Evolutionary conservation across 495 filamentous ascomycete species (phyloP).

Genomic region (Hypoxylon fuscum): DNA sequence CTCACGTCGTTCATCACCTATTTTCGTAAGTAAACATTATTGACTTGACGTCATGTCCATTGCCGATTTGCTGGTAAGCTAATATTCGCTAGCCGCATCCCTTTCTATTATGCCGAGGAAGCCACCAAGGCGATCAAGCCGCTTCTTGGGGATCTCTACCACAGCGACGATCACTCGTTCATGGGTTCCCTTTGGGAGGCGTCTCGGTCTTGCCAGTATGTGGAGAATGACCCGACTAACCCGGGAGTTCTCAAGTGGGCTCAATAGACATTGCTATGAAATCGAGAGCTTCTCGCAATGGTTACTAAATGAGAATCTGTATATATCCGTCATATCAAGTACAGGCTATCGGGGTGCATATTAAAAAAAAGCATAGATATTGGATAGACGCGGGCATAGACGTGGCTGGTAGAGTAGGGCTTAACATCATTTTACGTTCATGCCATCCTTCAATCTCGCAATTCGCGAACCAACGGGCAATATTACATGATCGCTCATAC

Average conservation of each 20-base stretch:
- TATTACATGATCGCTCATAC: too few species aligned
- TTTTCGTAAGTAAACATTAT: constrained; percentile 52
- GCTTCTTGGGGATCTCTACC: constrained; percentile 67
- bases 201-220: constrained; percentile 32
- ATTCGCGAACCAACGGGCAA: background rate
- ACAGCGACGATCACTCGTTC: constrained; percentile 47
- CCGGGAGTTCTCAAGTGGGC: constrained; percentile 38
- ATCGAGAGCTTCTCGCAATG: background rate
- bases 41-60: background rate
- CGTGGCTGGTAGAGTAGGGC: constrained; percentile 15
- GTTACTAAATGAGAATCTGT: background rate
- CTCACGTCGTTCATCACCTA: constrained; percentile 72
- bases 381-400: constrained; percentile 13
- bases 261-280: constrained; percentile 9
- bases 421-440: background rate
- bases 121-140: constrained; percentile 68
- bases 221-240: constrained; percentile 35
- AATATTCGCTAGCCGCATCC: constrained; percentile 55
- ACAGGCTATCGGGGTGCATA: background rate
- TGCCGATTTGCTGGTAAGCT: constrained; percentile 1
- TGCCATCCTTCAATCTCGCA: constrained; percentile 1
- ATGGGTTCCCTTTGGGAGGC: constrained; percentile 31
- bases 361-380: constrained; percentile 9
- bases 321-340: background rate
- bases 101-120: constrained; percentile 72